Conservation (phyloP, 805 yeast species). For the Debaryomyces tyrocola region DNA sequence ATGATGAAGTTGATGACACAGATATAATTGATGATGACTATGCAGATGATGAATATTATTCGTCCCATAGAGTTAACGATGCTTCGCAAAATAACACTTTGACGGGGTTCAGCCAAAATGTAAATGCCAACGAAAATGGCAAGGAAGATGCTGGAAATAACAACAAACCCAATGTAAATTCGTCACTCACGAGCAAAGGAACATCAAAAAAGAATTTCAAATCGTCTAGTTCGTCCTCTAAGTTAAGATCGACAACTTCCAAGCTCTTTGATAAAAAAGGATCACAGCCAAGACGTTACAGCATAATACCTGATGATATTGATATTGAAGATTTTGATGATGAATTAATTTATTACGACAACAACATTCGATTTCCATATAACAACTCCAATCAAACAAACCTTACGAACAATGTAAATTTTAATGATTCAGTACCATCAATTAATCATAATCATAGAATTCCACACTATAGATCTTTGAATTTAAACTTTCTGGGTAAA, state of each 20-base stretch:
- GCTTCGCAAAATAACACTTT: slow-evolving; percentile 3
- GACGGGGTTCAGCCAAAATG: neutral
- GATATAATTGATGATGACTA: slow-evolving; percentile 28
- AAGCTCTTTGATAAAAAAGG: slow-evolving; percentile 73
- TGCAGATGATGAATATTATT: slow-evolving; percentile 27
- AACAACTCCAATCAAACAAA: slow-evolving; percentile 9
- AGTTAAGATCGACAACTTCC: slow-evolving; percentile 66
- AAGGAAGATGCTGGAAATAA: neutral
- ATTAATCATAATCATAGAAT: slow-evolving; percentile 24
- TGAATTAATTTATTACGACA: slow-evolving; percentile 48
- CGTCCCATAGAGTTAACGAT: neutral
- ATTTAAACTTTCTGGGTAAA: slow-evolving; percentile 29
- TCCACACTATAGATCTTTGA: slow-evolving; percentile 43
- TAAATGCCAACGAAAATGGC: slow-evolving; percentile 2
- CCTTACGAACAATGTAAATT: slow-evolving; percentile 13
- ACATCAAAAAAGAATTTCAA: slow-evolving; percentile 26
- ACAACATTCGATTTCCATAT: slow-evolving; percentile 39
- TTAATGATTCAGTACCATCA: slow-evolving; percentile 34
- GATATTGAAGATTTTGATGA: slow-evolving; percentile 57
- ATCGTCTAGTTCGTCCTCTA: slow-evolving; percentile 38
- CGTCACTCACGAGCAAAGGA: slow-evolving; percentile 17
- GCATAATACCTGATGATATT: slow-evolving; percentile 66
- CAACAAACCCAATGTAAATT: neutral
- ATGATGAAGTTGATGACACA: slow-evolving; percentile 21
- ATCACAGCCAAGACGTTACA: slow-evolving; percentile 68